Evolutionary conservation across 179 eudicot genomes (phyloP).

Genomic region (Pouteria campechiana): DNA sequence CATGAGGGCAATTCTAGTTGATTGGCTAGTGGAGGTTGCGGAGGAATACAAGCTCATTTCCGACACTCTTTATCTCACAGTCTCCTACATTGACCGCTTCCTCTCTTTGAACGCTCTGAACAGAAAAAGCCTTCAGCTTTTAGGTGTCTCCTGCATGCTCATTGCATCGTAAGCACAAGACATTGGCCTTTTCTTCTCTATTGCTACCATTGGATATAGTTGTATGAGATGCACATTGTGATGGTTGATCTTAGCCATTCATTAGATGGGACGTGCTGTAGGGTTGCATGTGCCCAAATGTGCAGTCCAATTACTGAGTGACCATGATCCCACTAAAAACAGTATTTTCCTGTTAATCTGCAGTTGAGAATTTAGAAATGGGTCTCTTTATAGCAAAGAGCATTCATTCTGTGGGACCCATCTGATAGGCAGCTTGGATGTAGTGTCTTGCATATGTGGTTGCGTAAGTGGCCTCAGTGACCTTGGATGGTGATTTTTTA

Average conservation of each 20-base stretch:
- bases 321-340: too few species aligned
- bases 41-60: slow-evolving; percentile 41
- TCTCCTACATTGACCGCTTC: slow-evolving; percentile 32
- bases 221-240: background rate
- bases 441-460: too few species aligned
- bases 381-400: too few species aligned
- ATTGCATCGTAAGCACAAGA: slow-evolving; percentile 36
- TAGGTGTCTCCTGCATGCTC: slow-evolving; percentile 51
- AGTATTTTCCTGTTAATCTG: background rate
- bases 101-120: slow-evolving; percentile 18
- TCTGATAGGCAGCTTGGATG: too few species aligned
- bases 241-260: background rate
- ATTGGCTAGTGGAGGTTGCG: slow-evolving; percentile 54
- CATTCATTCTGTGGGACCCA: too few species aligned
- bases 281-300: too few species aligned
- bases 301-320: too few species aligned
- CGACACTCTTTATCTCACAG: slow-evolving; percentile 34
- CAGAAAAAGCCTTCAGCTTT: slow-evolving; percentile 41
- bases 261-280: background rate
- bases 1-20: slow-evolving; percentile 37
- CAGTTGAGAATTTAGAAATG: too few species aligned
- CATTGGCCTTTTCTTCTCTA: background rate
- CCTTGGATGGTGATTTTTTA: too few species aligned
- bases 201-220: background rate
- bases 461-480: too few species aligned